phyloP scores from a whole-genome alignment of 768 basidiomycete genomes.

The Chalciporus chontae region DNA sequence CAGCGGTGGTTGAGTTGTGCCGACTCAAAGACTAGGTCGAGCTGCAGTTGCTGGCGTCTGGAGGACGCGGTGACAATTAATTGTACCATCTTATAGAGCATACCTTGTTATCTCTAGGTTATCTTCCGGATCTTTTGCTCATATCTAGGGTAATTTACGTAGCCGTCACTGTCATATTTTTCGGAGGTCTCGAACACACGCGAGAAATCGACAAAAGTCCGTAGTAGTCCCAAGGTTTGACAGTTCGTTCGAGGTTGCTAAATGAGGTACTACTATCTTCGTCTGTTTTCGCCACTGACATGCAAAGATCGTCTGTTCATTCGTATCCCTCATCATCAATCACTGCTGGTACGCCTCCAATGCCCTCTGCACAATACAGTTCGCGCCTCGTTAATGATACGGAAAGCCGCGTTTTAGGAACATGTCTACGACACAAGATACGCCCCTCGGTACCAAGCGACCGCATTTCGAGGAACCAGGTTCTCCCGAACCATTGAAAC shows the following conservation, averaged over 20 bases:
- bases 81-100: background rate
- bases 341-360: conserved; percentile 3
- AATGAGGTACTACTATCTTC: conserved; percentile 21
- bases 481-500: conserved; percentile 9
- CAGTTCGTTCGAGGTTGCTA: conserved; percentile 4
- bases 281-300: conserved; percentile 6
- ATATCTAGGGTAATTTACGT: conserved; percentile 1
- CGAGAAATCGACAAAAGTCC: background rate
- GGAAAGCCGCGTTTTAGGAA: conserved; percentile 2
- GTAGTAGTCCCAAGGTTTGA: background rate
- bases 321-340: background rate
- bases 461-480: background rate
- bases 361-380: background rate
- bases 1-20: conserved; percentile 37
- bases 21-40: background rate
- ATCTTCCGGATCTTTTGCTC: background rate
- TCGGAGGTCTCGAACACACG: background rate
- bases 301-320: conserved; percentile 5
- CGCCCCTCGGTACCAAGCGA: conserved; percentile 8
- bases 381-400: background rate
- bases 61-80: background rate
- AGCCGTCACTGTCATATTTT: background rate
- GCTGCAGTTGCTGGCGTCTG: too few relatives aligned
- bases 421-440: conserved; percentile 2
- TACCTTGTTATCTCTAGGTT: background rate